These are phyloP conservation scores for Penicillium tannophilum DNA, from an alignment of 495 filamentous ascomycete genomes.

Conservation along the genomic window DNA sequence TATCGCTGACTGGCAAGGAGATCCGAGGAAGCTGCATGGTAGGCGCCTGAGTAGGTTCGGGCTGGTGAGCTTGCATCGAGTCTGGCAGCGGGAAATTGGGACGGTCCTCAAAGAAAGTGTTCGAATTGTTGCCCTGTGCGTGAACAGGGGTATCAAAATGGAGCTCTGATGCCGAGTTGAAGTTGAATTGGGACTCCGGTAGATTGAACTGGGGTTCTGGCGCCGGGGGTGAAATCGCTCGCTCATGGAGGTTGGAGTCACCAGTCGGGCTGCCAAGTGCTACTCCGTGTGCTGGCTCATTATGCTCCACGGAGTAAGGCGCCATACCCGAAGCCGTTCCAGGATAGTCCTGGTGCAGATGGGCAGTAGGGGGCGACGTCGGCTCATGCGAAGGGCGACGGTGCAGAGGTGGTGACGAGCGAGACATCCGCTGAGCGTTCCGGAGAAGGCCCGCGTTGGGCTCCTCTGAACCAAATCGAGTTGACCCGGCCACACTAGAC, in stretches of 20 bases:
- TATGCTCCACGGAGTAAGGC: slow-evolving; percentile 19
- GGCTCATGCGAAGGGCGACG: slow-evolving; percentile 25
- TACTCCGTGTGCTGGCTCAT: slow-evolving; percentile 11
- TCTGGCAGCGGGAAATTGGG: slow-evolving; percentile 34
- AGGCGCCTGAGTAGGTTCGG: slow-evolving; percentile 21
- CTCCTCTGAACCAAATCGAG: slow-evolving; percentile 50
- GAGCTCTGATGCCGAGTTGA: slow-evolving; percentile 16
- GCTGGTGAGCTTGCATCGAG: slow-evolving; percentile 10
- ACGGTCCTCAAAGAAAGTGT: slow-evolving; percentile 22
- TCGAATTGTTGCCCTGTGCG: slow-evolving; percentile 5
- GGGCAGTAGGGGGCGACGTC: slow-evolving; percentile 6
- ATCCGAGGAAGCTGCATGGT: slow-evolving; percentile 39
- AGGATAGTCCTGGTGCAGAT: slow-evolving; percentile 19
- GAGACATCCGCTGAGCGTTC: slow-evolving; percentile 67
- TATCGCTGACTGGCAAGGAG: slow-evolving; percentile 50
- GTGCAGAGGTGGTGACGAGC: slow-evolving; percentile 57
- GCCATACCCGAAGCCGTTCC: slow-evolving; percentile 13
- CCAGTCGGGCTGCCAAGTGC: slow-evolving; percentile 11
- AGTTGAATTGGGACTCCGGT: slow-evolving; percentile 20
- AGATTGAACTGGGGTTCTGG: slow-evolving; percentile 26
- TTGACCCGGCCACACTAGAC: slow-evolving; percentile 63
- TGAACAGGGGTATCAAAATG: slow-evolving; percentile 25
- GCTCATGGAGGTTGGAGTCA: slow-evolving; percentile 15
- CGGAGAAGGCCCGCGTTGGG: slow-evolving; percentile 61
- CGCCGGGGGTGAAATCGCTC: slow-evolving; percentile 20